phyloP scores from a whole-genome alignment of 805 yeast species.

The Candida germanica region DNA sequence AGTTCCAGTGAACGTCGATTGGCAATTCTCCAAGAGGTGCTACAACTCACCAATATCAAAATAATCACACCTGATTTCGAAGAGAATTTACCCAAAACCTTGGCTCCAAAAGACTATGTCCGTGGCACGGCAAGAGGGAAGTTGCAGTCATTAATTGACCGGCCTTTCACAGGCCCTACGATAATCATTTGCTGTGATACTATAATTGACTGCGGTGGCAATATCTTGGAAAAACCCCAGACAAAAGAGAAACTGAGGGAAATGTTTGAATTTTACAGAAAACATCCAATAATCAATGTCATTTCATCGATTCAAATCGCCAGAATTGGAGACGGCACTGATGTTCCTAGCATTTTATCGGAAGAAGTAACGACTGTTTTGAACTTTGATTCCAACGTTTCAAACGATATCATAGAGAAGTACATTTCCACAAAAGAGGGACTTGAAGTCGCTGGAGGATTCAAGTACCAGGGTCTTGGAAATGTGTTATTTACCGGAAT shows the following conservation, averaged over 20 bases:
- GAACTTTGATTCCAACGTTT: conserved; percentile 42
- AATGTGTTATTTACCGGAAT: conserved; percentile 59
- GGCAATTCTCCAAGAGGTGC: conserved; percentile 58
- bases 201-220: conserved; percentile 54
- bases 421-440: conserved; percentile 79
- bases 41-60: conserved; percentile 47
- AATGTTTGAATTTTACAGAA: conserved; percentile 26
- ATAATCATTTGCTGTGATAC: conserved; percentile 70
- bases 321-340: conserved; percentile 11
- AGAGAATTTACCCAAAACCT: conserved; percentile 66
- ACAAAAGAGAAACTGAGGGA: conserved; percentile 24
- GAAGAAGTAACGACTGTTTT: conserved; percentile 37
- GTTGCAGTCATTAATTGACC: conserved; percentile 52
- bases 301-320: conserved; percentile 33
- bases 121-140: conserved; percentile 66
- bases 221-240: conserved; percentile 75
- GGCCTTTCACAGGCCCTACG: conserved; percentile 6
- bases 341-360: neutral
- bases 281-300: conserved; percentile 23
- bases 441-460: conserved; percentile 85
- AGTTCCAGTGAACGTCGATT: conserved; percentile 81
- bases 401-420: conserved; percentile 52
- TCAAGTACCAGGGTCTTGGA: conserved; percentile 74
- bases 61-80: conserved; percentile 67
- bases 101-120: conserved; percentile 57